Percentiles rank a stretch among this genome's conserved stretches.
Evolutionary conservation across 2,329 filamentous ascomycete species (phyloP).

Genomic region (Ophiognomonia clavigignenti-juglandacearum): DNA sequence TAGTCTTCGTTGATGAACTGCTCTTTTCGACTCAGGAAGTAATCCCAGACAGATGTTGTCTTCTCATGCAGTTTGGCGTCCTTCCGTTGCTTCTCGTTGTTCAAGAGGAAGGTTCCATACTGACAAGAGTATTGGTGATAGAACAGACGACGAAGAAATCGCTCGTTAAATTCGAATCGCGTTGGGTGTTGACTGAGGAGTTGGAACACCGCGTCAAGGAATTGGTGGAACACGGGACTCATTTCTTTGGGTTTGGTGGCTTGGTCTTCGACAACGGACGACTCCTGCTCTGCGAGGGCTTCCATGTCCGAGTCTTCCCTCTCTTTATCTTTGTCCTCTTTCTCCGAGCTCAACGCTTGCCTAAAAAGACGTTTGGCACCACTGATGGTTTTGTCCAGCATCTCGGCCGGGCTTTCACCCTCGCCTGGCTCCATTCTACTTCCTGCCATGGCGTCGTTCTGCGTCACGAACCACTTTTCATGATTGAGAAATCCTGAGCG

Average conservation of each 20-base stretch:
- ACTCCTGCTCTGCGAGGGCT: conserved; percentile 29
- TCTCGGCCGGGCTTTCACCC: conserved; percentile 60
- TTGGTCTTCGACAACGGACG: conserved; percentile 46
- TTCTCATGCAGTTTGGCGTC: conserved; percentile 64
- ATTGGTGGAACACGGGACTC: conserved; percentile 95
- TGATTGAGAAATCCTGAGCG: conserved; percentile 83
- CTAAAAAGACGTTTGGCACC: conserved; percentile 90
- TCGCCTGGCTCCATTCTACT: conserved; percentile 58
- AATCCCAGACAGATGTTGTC: conserved; percentile 90
- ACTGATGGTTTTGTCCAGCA: conserved; percentile 78
- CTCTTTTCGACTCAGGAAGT: conserved; percentile 75
- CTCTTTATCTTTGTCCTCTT: no score
- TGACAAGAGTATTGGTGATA: conserved; percentile 96
- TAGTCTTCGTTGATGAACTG: conserved; percentile 84
- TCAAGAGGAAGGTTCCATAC: conserved; percentile 94
- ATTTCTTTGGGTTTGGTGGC: conserved; percentile 84
- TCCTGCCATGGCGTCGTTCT: conserved; percentile 72
- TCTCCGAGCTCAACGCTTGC: conserved; percentile 61
- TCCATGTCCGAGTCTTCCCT: conserved; percentile 61
- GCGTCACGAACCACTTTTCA: conserved; percentile 89
- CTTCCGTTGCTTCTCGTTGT: conserved; percentile 83
- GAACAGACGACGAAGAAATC: conserved; percentile 80
- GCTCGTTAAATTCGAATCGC: conserved; percentile 94
- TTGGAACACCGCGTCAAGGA: conserved; percentile 91
- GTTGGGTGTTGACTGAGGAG: conserved; percentile 78